Evolutionary conservation across 106 monocot genomes (phyloP), one percentile per base, ranked within the genome.

Genomic region (Platanthera zijinensis): DNA sequence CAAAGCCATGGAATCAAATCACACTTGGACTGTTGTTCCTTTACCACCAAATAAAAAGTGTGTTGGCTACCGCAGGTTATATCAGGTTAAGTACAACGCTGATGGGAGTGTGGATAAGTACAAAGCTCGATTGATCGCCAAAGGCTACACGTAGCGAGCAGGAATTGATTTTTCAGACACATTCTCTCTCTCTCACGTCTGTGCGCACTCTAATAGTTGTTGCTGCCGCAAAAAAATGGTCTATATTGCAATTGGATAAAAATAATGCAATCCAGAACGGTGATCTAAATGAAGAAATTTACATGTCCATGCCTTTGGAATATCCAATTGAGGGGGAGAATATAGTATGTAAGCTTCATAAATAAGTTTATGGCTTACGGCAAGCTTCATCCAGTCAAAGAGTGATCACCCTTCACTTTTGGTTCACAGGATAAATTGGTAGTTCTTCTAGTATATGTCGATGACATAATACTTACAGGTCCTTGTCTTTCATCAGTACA

Each of bases 381-480:
- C 9, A 73, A 51, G 73, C 73, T 50, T 73, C 51, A 51, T 25
- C 7, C 50, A 73, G 51, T 73, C 73, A 14, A 15, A 51, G 21
- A n/a, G 15, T 7, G 2, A 73, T 73, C 66, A 21, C 3, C 22
- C 5, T 51, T 73, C 18, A 28, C 17, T 50, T 9, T 18, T 19
- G 17, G 46, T 5, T 12, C 11, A 7, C 9, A 2, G 0, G 6
- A 10, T 69, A 39, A 69, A 4, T 30, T 69, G 6, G 11, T 30
- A 12, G 25, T 25, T 25, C 25, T 25, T 25, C 25, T 25, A 0
- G 25, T 25, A 25, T 25, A 25, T 25, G 10, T 48, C 6, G 45
- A 54, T 66, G 21, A 30, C 18, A 30, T 22, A 21, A 30, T 66
- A 21, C 19, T 66, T 66, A 21, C 6, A 6, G 11, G 66, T 10